Evolutionary conservation across 1,284 basidiomycete genomes (phyloP).

Genomic region (Papiliotrema flavescens): DNA sequence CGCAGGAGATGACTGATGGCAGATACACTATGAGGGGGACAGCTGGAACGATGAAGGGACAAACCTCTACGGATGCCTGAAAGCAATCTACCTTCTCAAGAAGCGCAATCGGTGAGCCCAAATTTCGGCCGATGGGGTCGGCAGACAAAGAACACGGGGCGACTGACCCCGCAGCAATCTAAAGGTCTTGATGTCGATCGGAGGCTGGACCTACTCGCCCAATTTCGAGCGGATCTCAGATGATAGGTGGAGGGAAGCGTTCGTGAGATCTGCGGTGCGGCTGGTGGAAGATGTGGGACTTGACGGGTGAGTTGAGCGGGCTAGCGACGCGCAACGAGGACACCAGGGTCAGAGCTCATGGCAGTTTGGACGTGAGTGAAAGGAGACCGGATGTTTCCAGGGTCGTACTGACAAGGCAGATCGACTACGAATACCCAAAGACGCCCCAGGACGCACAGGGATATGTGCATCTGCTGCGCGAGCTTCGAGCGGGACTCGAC

Average conservation of each 20-base stretch:
- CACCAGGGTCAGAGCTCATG: no score
- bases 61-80: conserved; percentile 81
- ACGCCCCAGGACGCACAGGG: conserved; percentile 49
- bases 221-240: conserved; percentile 55
- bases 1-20: not conserved
- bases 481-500: conserved; percentile 50
- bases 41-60: conserved; percentile 81
- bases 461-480: conserved; percentile 52
- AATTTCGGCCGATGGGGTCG: not conserved
- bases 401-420: no score
- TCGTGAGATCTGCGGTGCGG: conserved; percentile 67
- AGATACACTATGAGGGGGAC: conserved; percentile 68
- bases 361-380: conserved; percentile 60
- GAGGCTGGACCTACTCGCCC: conserved; percentile 85
- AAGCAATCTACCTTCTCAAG: conserved; percentile 81
- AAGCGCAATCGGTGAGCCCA: conserved; percentile 58
- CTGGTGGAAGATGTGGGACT: conserved; percentile 82
- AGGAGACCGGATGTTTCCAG: not conserved
- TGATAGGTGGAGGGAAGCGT: conserved; percentile 60
- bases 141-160: not conserved
- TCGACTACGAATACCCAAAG: conserved; percentile 55
- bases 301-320: conserved; percentile 62
- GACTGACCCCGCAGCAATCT: conserved; percentile 55
- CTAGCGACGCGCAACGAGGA: no score
- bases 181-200: conserved; percentile 72